Evolutionary conservation across 2,329 filamentous ascomycete genomes (phyloP).

Genomic region (Calonectria leucothoes): DNA sequence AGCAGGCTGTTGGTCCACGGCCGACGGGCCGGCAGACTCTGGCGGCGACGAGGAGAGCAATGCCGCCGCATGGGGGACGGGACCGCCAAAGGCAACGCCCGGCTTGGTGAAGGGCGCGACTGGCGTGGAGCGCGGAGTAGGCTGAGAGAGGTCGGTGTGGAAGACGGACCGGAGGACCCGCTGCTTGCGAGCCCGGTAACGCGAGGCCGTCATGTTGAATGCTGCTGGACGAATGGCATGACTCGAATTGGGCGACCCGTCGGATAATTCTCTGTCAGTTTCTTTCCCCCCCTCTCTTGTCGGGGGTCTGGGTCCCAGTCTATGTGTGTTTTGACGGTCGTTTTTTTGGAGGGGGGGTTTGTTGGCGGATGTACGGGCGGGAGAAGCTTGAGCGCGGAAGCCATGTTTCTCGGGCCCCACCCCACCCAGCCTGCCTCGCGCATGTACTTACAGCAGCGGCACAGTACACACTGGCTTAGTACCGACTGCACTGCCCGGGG

Average conservation of each 20-base stretch:
- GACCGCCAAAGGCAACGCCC: slow-evolving; percentile 60
- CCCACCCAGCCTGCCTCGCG: not conserved
- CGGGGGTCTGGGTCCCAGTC: not conserved
- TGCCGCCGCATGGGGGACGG: slow-evolving; percentile 40
- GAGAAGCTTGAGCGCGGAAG: slow-evolving; percentile 5
- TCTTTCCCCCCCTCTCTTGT: not conserved
- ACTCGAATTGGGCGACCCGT: not conserved
- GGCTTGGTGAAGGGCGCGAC: slow-evolving; percentile 52
- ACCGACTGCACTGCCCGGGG: not conserved
- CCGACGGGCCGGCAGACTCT: not conserved
- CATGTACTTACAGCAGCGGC: too few relatives aligned
- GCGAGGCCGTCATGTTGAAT: slow-evolving; percentile 54
- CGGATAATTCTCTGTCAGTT: not conserved
- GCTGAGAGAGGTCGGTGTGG: slow-evolving; percentile 61
- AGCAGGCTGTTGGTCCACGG: not conserved
- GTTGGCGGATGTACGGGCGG: not conserved
- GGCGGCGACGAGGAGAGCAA: slow-evolving; percentile 7
- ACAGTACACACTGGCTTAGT: too few relatives aligned
- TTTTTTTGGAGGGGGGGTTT: too few relatives aligned
- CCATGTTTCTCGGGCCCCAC: slow-evolving; percentile 9
- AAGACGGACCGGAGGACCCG: slow-evolving; percentile 68
- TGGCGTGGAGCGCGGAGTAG: slow-evolving; percentile 54
- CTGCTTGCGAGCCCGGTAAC: slow-evolving; percentile 59
- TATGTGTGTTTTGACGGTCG: not conserved
- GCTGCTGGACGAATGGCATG: slow-evolving; percentile 32